phyloP scores from a whole-genome alignment of 768 basidiomycete species.

The Trametes coccinea region DNA sequence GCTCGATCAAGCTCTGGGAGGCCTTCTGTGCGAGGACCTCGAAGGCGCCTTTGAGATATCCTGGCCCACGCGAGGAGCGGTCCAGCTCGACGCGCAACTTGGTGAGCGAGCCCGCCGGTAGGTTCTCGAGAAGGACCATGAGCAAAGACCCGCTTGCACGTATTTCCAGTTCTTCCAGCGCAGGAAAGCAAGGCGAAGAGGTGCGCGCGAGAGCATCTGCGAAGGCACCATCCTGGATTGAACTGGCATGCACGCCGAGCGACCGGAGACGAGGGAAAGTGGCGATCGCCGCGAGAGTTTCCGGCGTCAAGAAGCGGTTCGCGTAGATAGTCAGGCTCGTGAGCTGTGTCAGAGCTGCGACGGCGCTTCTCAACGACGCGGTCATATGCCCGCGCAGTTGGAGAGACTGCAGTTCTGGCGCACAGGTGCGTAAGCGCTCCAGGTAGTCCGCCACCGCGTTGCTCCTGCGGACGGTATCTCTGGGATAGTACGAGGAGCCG shows the following conservation, averaged over 20 bases:
- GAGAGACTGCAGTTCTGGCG: slow-evolving; percentile 15
- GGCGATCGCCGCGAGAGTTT: slow-evolving; percentile 23
- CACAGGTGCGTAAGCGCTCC: not conserved
- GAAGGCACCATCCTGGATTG: slow-evolving; percentile 18
- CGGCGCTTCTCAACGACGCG: slow-evolving; percentile 4
- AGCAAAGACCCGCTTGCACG: slow-evolving; percentile 18
- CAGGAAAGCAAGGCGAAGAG: slow-evolving; percentile 16
- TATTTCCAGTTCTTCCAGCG: slow-evolving; percentile 23
- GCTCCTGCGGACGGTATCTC: slow-evolving; percentile 1
- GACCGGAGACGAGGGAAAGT: slow-evolving; percentile 21
- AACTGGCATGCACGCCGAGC: slow-evolving; percentile 24
- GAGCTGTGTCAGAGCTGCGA: slow-evolving; percentile 18
- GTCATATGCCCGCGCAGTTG: slow-evolving; percentile 24
- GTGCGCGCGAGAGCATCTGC: slow-evolving; percentile 11
- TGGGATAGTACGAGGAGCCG: not conserved
- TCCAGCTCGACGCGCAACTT: slow-evolving; percentile 23
- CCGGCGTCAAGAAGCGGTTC: slow-evolving; percentile 10
- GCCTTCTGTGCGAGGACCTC: slow-evolving; percentile 24
- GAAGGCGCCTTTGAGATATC: slow-evolving; percentile 21
- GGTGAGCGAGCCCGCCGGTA: slow-evolving; percentile 19
- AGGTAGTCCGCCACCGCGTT: slow-evolving; percentile 15
- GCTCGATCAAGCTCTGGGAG: slow-evolving; percentile 22
- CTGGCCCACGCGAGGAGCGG: slow-evolving; percentile 9
- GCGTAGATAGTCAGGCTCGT: slow-evolving; percentile 22
- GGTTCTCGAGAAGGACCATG: slow-evolving; percentile 15